These are phyloP conservation scores for Coccomyxa sp. DNA, from an alignment of 139 green algal species.

Conservation along the genomic window DNA sequence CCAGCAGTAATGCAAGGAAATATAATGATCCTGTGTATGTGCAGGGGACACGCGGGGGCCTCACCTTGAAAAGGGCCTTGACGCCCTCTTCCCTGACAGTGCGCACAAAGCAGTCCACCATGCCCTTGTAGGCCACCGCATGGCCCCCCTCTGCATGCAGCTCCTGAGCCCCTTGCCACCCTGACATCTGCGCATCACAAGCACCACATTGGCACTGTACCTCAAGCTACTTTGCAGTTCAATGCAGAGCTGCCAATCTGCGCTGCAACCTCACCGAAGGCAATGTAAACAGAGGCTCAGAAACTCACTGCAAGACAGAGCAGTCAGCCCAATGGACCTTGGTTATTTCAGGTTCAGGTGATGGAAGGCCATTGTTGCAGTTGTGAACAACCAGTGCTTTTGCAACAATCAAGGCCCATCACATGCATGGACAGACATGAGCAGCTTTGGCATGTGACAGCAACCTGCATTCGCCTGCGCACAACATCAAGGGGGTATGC, in stretches of 20 bases:
- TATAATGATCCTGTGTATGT: not conserved
- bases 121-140: slow-evolving; percentile 86
- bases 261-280: no score
- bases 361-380: no score
- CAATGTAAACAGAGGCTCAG: not conserved
- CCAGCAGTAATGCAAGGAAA: no score
- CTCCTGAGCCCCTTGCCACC: slow-evolving; percentile 65
- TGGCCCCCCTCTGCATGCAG: slow-evolving; percentile 61
- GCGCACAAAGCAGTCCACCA: slow-evolving; percentile 92
- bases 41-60: not conserved
- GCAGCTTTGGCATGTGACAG: not conserved
- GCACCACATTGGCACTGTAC: not conserved
- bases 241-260: not conserved
- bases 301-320: not conserved
- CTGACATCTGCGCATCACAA: slow-evolving; percentile 55
- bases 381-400: no score
- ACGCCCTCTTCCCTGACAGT: slow-evolving; percentile 90
- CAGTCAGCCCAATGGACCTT: not conserved
- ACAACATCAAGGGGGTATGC: slow-evolving; percentile 98
- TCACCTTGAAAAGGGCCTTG: slow-evolving; percentile 80
- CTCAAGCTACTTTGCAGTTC: not conserved
- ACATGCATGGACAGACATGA: not conserved
- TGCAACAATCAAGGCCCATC: not conserved
- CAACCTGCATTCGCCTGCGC: slow-evolving; percentile 88
- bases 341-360: no score